phyloP scores from a whole-genome alignment of 1,139 yeast genomes.

The Hansenula lynferdii region DNA sequence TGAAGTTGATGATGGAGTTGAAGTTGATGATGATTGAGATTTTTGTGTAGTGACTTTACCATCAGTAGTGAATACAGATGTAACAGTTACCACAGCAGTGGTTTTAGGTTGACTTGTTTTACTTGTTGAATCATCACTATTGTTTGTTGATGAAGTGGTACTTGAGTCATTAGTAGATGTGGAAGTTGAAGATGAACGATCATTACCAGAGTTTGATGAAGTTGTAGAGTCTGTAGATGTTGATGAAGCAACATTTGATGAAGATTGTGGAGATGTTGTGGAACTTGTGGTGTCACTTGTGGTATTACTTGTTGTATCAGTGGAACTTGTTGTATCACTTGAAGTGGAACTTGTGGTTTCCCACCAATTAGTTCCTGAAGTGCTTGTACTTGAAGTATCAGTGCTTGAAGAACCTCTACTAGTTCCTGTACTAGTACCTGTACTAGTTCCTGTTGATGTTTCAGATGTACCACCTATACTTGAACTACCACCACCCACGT shows the following conservation, averaged over 20 bases:
- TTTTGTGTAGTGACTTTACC: constrained; percentile 15
- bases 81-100: constrained; percentile 14
- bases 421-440: background rate
- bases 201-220: constrained; percentile 6
- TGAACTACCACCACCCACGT: too few relatives aligned
- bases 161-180: constrained; percentile 4
- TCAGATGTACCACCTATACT: too few relatives aligned
- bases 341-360: background rate
- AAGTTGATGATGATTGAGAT: constrained; percentile 5
- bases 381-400: background rate
- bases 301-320: background rate
- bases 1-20: constrained; percentile 1
- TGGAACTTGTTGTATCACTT: constrained; percentile 1
- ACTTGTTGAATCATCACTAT: constrained; percentile 10
- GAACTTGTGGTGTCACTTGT: too few relatives aligned
- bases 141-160: constrained; percentile 5
- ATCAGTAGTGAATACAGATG: constrained; percentile 17
- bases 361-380: background rate
- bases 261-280: constrained; percentile 7
- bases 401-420: constrained; percentile 2
- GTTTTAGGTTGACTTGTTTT: constrained; percentile 1
- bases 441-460: constrained; percentile 1
- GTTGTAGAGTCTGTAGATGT: constrained; percentile 14
- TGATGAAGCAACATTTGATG: constrained; percentile 4
- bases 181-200: constrained; percentile 7